These are phyloP conservation scores for Neophaeococcomyces aloes DNA, from an alignment of 2,329 filamentous ascomycete species.

Conservation along the genomic window DNA sequence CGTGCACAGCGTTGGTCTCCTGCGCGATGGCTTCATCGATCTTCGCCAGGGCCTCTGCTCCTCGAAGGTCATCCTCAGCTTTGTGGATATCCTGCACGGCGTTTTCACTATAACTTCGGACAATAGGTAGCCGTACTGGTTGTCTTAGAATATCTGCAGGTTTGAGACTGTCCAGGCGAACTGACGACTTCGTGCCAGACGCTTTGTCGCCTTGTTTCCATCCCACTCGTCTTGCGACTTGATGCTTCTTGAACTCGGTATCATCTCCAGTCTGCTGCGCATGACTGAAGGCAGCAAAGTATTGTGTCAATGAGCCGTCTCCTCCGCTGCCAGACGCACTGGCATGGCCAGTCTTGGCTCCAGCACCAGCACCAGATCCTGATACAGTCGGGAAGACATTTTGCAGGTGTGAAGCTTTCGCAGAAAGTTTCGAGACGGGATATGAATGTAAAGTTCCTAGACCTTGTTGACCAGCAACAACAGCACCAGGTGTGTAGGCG, in stretches of 20 bases:
- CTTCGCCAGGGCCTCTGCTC: conserved; percentile 53
- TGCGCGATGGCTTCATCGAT: conserved; percentile 76
- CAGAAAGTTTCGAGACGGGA: conserved; percentile 42
- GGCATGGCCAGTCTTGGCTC: conserved; percentile 48
- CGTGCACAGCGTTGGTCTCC: conserved; percentile 57
- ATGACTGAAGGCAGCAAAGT: conserved; percentile 82
- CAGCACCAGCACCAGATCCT: conserved; percentile 37
- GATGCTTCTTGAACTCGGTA: conserved; percentile 82
- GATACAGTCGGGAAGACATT: conserved; percentile 60
- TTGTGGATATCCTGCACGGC: conserved; percentile 52
- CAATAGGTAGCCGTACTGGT: conserved; percentile 24
- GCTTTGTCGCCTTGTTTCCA: conserved; percentile 55
- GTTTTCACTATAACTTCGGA: conserved; percentile 43
- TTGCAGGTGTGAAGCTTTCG: conserved; percentile 56
- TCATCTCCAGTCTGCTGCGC: conserved; percentile 58
- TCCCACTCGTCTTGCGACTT: conserved; percentile 78
- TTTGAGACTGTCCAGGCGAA: conserved; percentile 19
- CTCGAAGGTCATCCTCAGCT: conserved; percentile 38
- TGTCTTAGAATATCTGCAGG: conserved; percentile 18
- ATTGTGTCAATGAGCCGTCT: conserved; percentile 70
- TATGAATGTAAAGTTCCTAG: conserved; percentile 44
- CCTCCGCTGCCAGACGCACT: conserved; percentile 34
- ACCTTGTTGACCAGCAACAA: conserved; percentile 89
- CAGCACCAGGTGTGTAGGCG: conserved; percentile 84
- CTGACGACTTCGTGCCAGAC: conserved; percentile 18